These are phyloP conservation scores for Candida ascalaphidarum DNA, from an alignment of 805 yeast genomes.

Conservation along the genomic window DNA sequence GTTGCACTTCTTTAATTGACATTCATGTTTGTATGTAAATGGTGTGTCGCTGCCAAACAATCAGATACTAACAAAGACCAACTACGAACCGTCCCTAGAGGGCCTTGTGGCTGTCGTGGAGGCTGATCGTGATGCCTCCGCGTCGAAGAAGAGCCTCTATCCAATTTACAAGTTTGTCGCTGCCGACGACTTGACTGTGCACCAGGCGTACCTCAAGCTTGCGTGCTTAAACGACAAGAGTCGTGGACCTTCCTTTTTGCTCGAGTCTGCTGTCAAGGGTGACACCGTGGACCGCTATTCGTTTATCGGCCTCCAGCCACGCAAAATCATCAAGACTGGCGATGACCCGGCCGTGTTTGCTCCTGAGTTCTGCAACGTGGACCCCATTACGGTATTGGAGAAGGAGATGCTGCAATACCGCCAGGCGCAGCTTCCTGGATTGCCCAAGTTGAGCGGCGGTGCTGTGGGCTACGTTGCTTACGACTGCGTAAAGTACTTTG, in stretches of 20 bases:
- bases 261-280: constrained; percentile 86
- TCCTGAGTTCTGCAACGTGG: constrained; percentile 42
- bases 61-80: constrained; percentile 8
- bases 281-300: constrained; percentile 87
- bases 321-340: constrained; percentile 78
- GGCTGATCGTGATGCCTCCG: constrained; percentile 3
- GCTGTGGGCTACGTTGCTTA: constrained; percentile 94
- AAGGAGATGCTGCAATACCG: constrained; percentile 55
- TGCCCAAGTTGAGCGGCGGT: constrained; percentile 86
- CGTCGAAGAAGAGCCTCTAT: constrained; percentile 29
- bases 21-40: constrained; percentile 16
- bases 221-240: constrained; percentile 49
- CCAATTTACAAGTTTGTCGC: constrained; percentile 73
- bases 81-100: constrained; percentile 30
- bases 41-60: not conserved
- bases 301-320: constrained; percentile 81
- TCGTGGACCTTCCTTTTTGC: constrained; percentile 63
- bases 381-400: constrained; percentile 73
- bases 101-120: constrained; percentile 18
- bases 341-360: constrained; percentile 34
- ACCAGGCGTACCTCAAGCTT: constrained; percentile 79
- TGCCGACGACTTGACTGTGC: constrained; percentile 79
- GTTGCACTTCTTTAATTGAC: constrained; percentile 1
- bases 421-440: constrained; percentile 74
- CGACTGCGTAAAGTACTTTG: constrained; percentile 95